Base-by-base conservation (phyloP, 2,329 filamentous ascomycete genomes). In the Trichothecium sympodiale region DNA sequence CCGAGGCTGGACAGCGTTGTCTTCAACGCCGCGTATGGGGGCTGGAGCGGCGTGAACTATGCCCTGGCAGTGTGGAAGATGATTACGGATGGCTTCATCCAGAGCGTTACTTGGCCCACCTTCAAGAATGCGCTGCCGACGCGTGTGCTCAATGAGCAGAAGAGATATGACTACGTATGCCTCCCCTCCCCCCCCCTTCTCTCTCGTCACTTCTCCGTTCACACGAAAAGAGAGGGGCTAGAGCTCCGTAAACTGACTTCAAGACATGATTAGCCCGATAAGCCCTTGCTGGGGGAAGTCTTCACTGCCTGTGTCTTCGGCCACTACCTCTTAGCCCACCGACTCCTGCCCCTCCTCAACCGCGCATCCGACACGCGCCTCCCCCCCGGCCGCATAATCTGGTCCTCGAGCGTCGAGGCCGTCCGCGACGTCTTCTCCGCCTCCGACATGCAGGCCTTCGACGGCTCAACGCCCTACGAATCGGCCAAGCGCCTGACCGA, bases 231-330 rank as follows among this genome's bases (percentile, higher is more conserved):
- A n/a, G n/a, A n/a, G n/a, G n/a, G n/a, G n/a, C n/a, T n/a, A n/a
- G n/a, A n/a, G n/a, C n/a, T n/a, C n/a, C n/a, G n/a, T n/a, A n/a
- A n/a, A n/a, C n/a, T n/a, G n/a, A n/a, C n/a, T n/a, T n/a, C n/a
- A n/a, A n/a, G 13, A 18, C 13, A 18, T 34, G 9, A 13, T 30
- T 69, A 87, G 52, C 61, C 70, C 12, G 51, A 56, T 3, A 53
- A 56, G 42, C 77, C 80, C 1, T 61, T 65, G 5, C 62, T 98
- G 1, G 88, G 86, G 3, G 71, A 85, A 45, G 77, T 94, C 14
- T 98, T 96, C 55, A 82, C 80, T 54, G 81, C 89, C 34, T 96
- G 96, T 52, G 72, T 94, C 20, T 96, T 98, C 53, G 91, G 91
- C 0, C 91, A 98, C 61, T 96, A 98, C 55, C 62, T 95, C 50